Evolutionary conservation across 2,329 filamentous ascomycete genomes (phyloP), one percentile per base, ranked within the genome.

Genomic region (Alternaria solani): DNA sequence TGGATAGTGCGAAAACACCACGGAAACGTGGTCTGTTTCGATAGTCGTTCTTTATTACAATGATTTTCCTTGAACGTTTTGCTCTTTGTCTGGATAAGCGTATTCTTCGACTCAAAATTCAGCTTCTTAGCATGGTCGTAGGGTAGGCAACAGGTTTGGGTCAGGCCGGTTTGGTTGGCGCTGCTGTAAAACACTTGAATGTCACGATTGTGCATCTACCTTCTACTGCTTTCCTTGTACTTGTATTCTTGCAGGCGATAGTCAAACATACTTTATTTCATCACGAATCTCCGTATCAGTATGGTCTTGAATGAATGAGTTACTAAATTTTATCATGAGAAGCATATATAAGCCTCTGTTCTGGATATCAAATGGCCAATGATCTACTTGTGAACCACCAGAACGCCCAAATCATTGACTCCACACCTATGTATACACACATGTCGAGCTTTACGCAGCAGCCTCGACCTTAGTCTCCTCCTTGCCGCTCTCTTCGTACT

Each of bases 401-500:
- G 48, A 53, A 59, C 57, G 57, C 57, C 57, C 11, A 20, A 43
- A 28, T 46, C 41, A 43, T 41, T 32, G 25, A 38, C 23, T 25
- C 16, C 32, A 7, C 38, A n/a, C 41, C 34, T 23, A 23, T n/a
- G 9, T 36, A 52, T 43, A 25, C 34, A 48, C n/a, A 26, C 46
- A 57, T 12, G 7, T 9, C 26, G 20, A 25, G 18, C 14, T 39
- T 39, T 64, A 69, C 18, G 72, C 69, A 42, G 65, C 65, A 11
- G 58, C 68, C 51, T 71, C 66, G 7, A 57, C 63, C 53, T 71
- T 71, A 9, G 62, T 47, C 57, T 70, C 68, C 42, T 79, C 74
- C 66, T 60, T 69, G 26, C 54, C 73, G 57, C 77, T 77, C 61
- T 78, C 78, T 72, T 83, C 81, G 64, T 84, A 85, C 75, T 82